Conservation (phyloP, 805 yeast genomes). For the Yarrowia hollandica region DNA sequence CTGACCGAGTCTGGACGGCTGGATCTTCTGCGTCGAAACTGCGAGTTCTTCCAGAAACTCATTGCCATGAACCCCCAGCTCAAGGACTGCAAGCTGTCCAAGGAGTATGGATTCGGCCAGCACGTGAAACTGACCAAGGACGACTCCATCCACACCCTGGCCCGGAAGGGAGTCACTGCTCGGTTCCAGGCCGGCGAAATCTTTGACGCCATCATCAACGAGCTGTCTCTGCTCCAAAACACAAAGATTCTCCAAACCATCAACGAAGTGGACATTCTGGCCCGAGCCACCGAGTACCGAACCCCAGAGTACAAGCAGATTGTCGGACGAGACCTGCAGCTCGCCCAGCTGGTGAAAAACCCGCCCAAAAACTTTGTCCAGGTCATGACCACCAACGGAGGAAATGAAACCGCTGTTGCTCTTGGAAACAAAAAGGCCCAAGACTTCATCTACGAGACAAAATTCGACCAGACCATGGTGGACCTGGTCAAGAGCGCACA, state of each 20-base stretch:
- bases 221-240: background rate
- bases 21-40: conserved; percentile 14
- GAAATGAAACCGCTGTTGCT: background rate
- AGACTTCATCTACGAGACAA: conserved; percentile 12
- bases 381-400: background rate
- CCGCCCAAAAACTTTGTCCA: conserved; percentile 19
- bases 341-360: background rate
- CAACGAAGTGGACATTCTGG: conserved; percentile 1
- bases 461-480: background rate
- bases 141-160: background rate
- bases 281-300: conserved; percentile 17
- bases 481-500: background rate
- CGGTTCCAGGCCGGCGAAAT: conserved; percentile 21
- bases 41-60: conserved; percentile 7
- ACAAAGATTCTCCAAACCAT: conserved; percentile 7
- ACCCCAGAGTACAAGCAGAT: conserved; percentile 13
- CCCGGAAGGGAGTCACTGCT: background rate
- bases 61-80: background rate
- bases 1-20: conserved; percentile 10
- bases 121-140: background rate
- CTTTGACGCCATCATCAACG: conserved; percentile 1
- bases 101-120: conserved; percentile 1
- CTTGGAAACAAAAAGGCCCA: background rate
- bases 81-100: background rate
- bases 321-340: conserved; percentile 1